Conservation (phyloP, 106 monocot species). For the Hemerocallis citrina region DNA sequence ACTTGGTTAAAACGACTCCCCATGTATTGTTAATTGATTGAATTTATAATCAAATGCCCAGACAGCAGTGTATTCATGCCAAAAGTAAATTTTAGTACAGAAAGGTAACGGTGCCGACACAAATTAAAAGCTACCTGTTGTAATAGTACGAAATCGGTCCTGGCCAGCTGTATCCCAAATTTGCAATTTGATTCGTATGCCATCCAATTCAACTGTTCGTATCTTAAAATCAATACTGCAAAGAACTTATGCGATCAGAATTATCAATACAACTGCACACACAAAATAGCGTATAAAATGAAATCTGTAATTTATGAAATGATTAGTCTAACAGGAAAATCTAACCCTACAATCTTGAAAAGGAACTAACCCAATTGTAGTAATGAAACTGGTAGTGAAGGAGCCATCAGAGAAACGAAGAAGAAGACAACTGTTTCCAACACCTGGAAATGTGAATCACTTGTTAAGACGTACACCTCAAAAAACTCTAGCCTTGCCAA, state of each 20-base stretch:
- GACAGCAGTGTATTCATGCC: background rate
- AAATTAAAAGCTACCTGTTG: conserved; percentile 28
- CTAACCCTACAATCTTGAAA: too few species aligned
- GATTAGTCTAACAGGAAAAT: background rate
- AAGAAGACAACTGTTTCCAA: conserved; percentile 28
- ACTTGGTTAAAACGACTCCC: background rate
- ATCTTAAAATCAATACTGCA: conserved; percentile 78
- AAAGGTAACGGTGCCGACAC: background rate
- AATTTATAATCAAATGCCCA: background rate
- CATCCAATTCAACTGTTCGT: conserved; percentile 70
- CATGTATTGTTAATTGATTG: background rate
- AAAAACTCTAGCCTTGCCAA: too few species aligned
- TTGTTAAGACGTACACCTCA: too few species aligned
- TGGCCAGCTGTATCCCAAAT: conserved; percentile 86
- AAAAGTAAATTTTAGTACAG: background rate
- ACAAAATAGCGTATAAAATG: background rate
- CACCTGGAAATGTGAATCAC: conserved; percentile 10
- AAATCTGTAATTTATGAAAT: background rate
- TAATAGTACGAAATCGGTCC: conserved; percentile 64
- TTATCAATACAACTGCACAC: background rate
- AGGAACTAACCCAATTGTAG: conserved; percentile 26
- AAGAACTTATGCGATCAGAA: conserved; percentile 5
- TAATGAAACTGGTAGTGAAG: conserved; percentile 29
- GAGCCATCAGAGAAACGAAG: conserved; percentile 28
- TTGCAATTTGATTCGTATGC: conserved; percentile 67